Conservation (phyloP, 1,284 basidiomycete species). For the Papiliotrema flavescens region DNA sequence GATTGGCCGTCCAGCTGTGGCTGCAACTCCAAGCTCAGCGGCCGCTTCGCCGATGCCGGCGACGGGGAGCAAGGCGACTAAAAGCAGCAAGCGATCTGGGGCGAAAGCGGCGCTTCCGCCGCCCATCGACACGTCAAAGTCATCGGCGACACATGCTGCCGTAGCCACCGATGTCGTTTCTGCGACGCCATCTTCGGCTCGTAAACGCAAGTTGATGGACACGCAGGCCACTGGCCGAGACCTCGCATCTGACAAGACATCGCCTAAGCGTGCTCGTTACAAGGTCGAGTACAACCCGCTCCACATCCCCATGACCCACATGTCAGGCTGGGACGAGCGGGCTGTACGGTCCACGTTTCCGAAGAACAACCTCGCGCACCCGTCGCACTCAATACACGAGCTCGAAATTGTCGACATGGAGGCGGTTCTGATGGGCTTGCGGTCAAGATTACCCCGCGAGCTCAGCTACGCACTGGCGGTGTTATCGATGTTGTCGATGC, state of each 20-base stretch:
- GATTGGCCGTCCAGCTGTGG: no score
- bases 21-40: not conserved
- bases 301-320: constrained; percentile 68
- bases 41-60: not conserved
- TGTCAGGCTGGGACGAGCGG: constrained; percentile 80
- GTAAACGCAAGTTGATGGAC: not conserved
- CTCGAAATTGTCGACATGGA: constrained; percentile 77
- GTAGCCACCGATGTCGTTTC: not conserved
- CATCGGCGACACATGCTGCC: not conserved
- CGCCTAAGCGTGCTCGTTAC: constrained; percentile 57
- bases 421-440: constrained; percentile 80
- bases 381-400: constrained; percentile 59
- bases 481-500: constrained; percentile 66
- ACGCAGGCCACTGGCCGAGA: not conserved
- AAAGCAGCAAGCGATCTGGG: not conserved
- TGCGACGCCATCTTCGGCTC: not conserved
- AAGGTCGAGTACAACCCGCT: constrained; percentile 89
- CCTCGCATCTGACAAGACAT: not conserved
- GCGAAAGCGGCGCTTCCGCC: not conserved
- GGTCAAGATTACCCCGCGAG: constrained; percentile 77
- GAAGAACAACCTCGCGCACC: constrained; percentile 57
- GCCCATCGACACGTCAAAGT: not conserved
- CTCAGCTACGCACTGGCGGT: constrained; percentile 87
- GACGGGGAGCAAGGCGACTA: not conserved
- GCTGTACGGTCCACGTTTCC: constrained; percentile 58